Evolutionary conservation across 176 grass and related monocot species (phyloP), one percentile per base, ranked within the genome.

Genomic region (Eragrostis nindensis): DNA sequence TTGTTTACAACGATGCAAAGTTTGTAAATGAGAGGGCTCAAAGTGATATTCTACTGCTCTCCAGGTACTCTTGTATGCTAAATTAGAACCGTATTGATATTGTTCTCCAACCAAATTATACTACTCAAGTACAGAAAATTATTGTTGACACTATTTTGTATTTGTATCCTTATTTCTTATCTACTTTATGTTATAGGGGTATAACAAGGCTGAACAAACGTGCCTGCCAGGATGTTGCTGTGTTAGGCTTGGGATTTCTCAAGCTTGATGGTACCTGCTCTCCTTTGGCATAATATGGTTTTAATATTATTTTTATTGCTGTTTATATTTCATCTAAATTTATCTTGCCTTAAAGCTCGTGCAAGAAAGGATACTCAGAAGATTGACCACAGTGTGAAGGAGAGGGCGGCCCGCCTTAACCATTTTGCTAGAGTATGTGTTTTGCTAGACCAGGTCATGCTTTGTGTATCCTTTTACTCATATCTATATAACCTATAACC

Each of bases 11-110:
- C 40, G 92, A 98, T 88, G 95, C 95, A 66, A 98, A 98, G 86
- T 98, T 91, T 91, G 88, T 98, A 63, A 98, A 98, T 86, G 90
- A 98, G 87, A 92, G 95, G 75, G 95, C 90, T 86, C 95, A 88
- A 40, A 98, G 36, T 84, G 92, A 98, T 12, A 98, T 95, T 71
- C 86, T 89, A 29, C 91, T 98, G 76, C 90, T 98, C 84, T 95
- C 95, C 85, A 86, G 92, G 95, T 98, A 92, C 52, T 68, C 8
- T 56, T 84, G 19, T 55, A 61, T 49, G 30, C 40, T 36, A 15
- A 21, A 45, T 19, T 68, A 27, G 45, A 66, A n/a, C 44, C 14
- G 64, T 75, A 53, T 48, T 71, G 14, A 46, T 12, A 71, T 21
- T 75, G 19, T 47, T 73, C 18, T 44, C 15, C 9, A 18, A 61